These are phyloP conservation scores for Antarctomyces pellizariae DNA, from an alignment of 495 filamentous ascomycete genomes.

Conservation along the genomic window DNA sequence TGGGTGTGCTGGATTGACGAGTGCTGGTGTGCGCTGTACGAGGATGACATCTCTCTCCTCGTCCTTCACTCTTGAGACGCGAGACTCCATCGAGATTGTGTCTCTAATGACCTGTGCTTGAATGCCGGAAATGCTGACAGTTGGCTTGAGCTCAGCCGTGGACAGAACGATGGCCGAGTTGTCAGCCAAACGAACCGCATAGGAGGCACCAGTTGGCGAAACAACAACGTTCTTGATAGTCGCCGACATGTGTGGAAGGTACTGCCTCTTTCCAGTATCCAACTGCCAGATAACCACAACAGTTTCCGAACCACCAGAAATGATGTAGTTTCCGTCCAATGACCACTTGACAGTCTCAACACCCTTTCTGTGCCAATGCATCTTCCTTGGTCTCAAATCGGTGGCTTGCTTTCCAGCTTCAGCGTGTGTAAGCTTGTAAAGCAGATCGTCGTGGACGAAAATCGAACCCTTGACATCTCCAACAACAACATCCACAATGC, in stretches of 20 bases:
- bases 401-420: conserved; percentile 7
- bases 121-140: conserved; percentile 58
- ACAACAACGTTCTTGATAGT: conserved; percentile 63
- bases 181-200: conserved; percentile 65
- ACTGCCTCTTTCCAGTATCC: conserved; percentile 56
- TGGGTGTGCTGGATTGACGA: conserved; percentile 30
- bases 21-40: conserved; percentile 19
- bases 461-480: conserved; percentile 56
- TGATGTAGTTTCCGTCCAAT: conserved; percentile 80
- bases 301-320: conserved; percentile 79
- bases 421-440: conserved; percentile 23
- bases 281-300: conserved; percentile 92
- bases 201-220: conserved; percentile 54
- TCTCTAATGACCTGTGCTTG: conserved; percentile 25
- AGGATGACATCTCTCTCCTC: conserved; percentile 20
- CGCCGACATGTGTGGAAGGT: conserved; percentile 68
- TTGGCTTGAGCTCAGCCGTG: conserved; percentile 64
- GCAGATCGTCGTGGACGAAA: conserved; percentile 50
- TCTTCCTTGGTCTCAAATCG: conserved; percentile 17
- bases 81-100: conserved; percentile 5
- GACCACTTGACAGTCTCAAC: conserved; percentile 75
- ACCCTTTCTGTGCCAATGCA: conserved; percentile 81
- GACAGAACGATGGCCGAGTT: conserved; percentile 78
- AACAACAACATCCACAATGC: conserved; percentile 40
- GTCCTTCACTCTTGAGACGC: conserved; percentile 8